These are phyloP conservation scores for Eucalyptus viminalis DNA, from an alignment of 345 rosid species.

Conservation along the genomic window DNA sequence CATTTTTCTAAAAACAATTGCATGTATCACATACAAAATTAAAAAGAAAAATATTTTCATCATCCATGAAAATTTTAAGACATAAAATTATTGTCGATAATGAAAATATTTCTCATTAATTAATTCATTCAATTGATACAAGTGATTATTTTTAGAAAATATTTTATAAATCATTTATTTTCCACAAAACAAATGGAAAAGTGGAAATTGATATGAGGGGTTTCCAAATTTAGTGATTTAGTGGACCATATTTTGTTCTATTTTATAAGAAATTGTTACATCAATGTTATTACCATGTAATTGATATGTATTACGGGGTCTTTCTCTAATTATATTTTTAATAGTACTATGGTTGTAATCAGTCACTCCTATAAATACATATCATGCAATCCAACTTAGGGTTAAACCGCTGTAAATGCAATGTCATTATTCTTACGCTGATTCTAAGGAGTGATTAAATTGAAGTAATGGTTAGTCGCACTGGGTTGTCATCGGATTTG, in stretches of 20 bases:
- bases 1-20: too few species aligned
- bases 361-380: not conserved
- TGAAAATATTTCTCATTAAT: not conserved
- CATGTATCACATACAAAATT: too few species aligned
- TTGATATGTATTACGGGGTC: not conserved
- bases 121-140: too few species aligned
- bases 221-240: not conserved
- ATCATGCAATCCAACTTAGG: not conserved
- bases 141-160: too few species aligned
- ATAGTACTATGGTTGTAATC: not conserved
- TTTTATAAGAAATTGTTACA: not conserved
- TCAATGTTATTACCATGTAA: not conserved
- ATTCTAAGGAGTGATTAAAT: not conserved
- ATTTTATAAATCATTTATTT: too few species aligned
- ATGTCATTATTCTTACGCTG: not conserved
- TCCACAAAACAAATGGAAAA: not conserved
- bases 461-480: not conserved
- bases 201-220: not conserved
- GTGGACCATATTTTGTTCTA: not conserved
- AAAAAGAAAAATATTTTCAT: not conserved
- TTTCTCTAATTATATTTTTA: not conserved
- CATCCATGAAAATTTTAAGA: too few species aligned
- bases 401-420: not conserved
- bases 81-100: too few species aligned
- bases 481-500: not conserved